Percentiles rank a stretch among this genome's conserved stretches.
Evolutionary conservation across 768 basidiomycete species (phyloP).

Genomic region (Phylloporus rhodoxanthus): DNA sequence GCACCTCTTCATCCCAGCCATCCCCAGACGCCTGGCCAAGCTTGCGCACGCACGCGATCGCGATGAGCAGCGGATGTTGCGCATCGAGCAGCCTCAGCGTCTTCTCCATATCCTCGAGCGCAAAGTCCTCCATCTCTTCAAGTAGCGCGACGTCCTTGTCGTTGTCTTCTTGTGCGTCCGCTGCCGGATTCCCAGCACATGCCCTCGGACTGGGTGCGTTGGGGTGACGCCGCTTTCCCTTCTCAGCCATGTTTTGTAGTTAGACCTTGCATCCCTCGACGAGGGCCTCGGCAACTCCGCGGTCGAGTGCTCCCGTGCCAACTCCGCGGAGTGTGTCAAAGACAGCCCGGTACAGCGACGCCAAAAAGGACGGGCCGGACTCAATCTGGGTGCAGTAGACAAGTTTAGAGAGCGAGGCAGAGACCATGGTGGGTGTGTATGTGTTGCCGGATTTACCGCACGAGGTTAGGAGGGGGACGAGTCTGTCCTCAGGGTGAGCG

Average conservation of each 20-base stretch:
- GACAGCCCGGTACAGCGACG: conserved; percentile 69
- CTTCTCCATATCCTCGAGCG: conserved; percentile 74
- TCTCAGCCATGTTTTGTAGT: conserved; percentile 64
- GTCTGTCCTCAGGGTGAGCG: conserved; percentile 33
- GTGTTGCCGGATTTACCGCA: conserved; percentile 63
- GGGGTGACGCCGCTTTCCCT: conserved; percentile 50
- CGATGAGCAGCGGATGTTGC: conserved; percentile 59
- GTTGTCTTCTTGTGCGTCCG: conserved; percentile 38
- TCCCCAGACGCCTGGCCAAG: conserved; percentile 35
- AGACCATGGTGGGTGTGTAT: conserved; percentile 62
- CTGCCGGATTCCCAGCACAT: neutral
- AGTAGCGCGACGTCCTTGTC: conserved; percentile 63
- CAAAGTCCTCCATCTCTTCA: conserved; percentile 82
- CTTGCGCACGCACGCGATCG: conserved; percentile 66
- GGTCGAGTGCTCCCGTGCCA: conserved; percentile 40
- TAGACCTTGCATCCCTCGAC: conserved; percentile 70
- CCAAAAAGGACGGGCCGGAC: conserved; percentile 68
- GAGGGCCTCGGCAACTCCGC: conserved; percentile 47
- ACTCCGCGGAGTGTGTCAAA: conserved; percentile 56
- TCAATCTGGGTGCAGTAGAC: conserved; percentile 61
- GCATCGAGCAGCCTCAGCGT: conserved; percentile 50
- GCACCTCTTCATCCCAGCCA: neutral
- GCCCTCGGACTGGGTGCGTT: neutral
- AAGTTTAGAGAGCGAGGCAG: conserved; percentile 61
- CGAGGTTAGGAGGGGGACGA: conserved; percentile 63